Conservation (phyloP, 2,329 filamentous ascomycete species). For the Aureobasidium leucospermi region DNA sequence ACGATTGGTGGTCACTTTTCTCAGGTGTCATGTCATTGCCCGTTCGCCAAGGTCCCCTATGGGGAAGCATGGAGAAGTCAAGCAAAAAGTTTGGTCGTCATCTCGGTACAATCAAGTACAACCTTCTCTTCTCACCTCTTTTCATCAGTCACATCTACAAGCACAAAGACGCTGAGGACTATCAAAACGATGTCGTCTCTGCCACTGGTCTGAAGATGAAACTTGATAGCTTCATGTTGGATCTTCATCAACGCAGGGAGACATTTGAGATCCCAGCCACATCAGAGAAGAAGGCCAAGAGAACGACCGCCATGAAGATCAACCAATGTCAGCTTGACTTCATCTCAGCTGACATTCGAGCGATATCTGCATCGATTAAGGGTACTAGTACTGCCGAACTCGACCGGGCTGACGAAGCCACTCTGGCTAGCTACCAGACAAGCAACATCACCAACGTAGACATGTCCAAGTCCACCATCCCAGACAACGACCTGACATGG, state of each 20-base stretch:
- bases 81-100: slow-evolving; percentile 98
- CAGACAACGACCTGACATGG: slow-evolving; percentile 92
- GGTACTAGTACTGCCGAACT: slow-evolving; percentile 73
- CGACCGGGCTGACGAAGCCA: slow-evolving; percentile 57
- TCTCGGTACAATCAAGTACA: slow-evolving; percentile 98
- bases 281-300: slow-evolving; percentile 60
- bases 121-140: slow-evolving; percentile 79
- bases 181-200: slow-evolving; percentile 68
- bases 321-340: slow-evolving; percentile 91
- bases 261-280: slow-evolving; percentile 75
- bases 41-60: slow-evolving; percentile 83
- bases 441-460: slow-evolving; percentile 37
- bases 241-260: slow-evolving; percentile 88
- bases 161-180: slow-evolving; percentile 90
- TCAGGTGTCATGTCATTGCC: slow-evolving; percentile 90
- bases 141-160: slow-evolving; percentile 98
- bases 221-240: slow-evolving; percentile 94
- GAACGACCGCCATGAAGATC: slow-evolving; percentile 90
- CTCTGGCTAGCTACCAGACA: slow-evolving; percentile 46
- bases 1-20: slow-evolving; percentile 95
- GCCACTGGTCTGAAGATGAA: slow-evolving; percentile 95
- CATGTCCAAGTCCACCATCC: slow-evolving; percentile 86
- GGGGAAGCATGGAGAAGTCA: slow-evolving; percentile 88
- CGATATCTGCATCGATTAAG: slow-evolving; percentile 82
- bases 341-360: slow-evolving; percentile 82